Evolutionary conservation across 129 eudicot genomes (phyloP).

Genomic region (Erigeron canadensis): DNA sequence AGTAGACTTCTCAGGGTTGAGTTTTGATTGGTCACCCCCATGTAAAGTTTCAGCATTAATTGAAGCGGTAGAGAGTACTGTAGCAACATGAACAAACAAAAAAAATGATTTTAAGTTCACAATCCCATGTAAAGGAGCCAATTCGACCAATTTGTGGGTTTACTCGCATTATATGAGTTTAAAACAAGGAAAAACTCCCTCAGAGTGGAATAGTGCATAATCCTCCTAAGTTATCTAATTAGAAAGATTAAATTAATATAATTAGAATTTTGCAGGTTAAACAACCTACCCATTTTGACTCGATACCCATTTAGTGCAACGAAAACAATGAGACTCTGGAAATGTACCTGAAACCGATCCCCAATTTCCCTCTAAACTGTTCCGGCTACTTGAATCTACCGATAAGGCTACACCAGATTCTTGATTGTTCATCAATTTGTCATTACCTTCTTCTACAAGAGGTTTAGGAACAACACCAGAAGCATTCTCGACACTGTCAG

Average conservation of each 20-base stretch:
- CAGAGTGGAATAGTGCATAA: not conserved
- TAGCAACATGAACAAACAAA: constrained; percentile 24
- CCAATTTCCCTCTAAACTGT: constrained; percentile 70
- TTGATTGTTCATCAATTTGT: constrained; percentile 29
- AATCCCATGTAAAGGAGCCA: not conserved
- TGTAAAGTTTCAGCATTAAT: constrained; percentile 37
- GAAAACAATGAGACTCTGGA: not conserved
- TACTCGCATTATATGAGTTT: not conserved
- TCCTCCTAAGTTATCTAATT: not conserved
- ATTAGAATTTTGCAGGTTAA: too few relatives aligned
- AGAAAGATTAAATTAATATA: not conserved
- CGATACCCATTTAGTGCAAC: too few relatives aligned
- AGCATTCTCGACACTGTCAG: not conserved
- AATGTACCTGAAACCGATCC: constrained; percentile 76
- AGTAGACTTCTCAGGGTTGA: constrained; percentile 33
- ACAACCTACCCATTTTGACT: too few relatives aligned
- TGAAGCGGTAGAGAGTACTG: constrained; percentile 52
- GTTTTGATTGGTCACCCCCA: constrained; percentile 24
- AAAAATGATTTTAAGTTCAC: not conserved
- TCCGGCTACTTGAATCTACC: constrained; percentile 48
- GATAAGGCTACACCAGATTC: constrained; percentile 29
- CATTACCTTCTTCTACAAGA: constrained; percentile 39
- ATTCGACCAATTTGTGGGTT: not conserved
- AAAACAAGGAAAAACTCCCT: not conserved
- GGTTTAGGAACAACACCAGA: constrained; percentile 29